phyloP scores from a whole-genome alignment of 2,329 filamentous ascomycete species.

The Periconia sp. region DNA sequence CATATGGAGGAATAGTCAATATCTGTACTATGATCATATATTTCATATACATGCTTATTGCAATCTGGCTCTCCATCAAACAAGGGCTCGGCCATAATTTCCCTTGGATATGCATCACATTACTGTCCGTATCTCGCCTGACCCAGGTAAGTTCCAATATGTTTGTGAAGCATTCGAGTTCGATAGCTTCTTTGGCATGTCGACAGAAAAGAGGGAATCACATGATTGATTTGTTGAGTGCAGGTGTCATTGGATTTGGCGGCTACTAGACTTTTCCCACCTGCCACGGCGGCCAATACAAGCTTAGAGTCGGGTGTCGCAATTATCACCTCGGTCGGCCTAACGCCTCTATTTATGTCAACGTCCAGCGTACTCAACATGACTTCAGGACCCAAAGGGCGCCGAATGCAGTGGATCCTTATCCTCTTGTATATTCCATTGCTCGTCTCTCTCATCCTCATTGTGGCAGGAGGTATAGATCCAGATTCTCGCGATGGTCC shows the following conservation, averaged over 20 bases:
- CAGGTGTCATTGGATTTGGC: conserved; percentile 39
- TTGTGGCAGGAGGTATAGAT: conserved; percentile 40
- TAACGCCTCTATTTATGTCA: conserved; percentile 40
- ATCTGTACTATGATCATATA: conserved; percentile 36
- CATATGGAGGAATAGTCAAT: conserved; percentile 35
- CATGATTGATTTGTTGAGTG: background rate
- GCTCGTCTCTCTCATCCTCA: conserved; percentile 37
- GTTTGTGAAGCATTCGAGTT: background rate
- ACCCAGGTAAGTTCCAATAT: conserved; percentile 15
- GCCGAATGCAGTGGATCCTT: conserved; percentile 42
- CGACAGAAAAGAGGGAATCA: background rate
- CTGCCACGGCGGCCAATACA: conserved; percentile 25
- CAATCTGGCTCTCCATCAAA: conserved; percentile 30
- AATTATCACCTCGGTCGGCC: conserved; percentile 38
- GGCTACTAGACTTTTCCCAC: conserved; percentile 30
- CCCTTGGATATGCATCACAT: conserved; percentile 38
- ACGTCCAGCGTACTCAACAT: conserved; percentile 37
- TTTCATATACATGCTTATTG: conserved; percentile 32
- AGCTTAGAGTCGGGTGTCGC: conserved; percentile 35
- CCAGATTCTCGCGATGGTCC: conserved; percentile 32
- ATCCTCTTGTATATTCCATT: conserved; percentile 35
- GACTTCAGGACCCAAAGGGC: conserved; percentile 36
- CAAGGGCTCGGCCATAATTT: conserved; percentile 37
- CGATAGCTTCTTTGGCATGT: background rate
- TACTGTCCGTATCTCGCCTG: conserved; percentile 35